A percentile compares a stretch with the other conserved stretches of the same genome.
These are phyloP conservation scores for Aspergillus pseudotamarii DNA, from an alignment of 2,329 filamentous ascomycete genomes.

Conservation along the genomic window DNA sequence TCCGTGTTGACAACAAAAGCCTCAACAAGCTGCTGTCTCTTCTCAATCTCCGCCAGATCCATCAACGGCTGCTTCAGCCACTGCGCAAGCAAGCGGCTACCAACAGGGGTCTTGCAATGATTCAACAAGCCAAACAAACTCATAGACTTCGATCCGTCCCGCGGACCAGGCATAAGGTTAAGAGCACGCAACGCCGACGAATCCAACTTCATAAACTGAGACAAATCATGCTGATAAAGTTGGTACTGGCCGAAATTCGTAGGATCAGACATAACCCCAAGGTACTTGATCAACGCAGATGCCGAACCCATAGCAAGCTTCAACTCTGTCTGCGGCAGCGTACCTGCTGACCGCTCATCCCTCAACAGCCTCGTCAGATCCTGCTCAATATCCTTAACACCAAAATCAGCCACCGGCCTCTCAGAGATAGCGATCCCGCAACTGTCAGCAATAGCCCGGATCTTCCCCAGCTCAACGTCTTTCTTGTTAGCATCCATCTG, in stretches of 20 bases:
- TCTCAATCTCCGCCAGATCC: conserved; percentile 85
- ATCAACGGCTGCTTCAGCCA: conserved; percentile 98
- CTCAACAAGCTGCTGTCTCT: conserved; percentile 89
- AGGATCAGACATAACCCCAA: conserved; percentile 84
- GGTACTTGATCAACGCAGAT: conserved; percentile 90
- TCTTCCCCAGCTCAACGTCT: conserved; percentile 84
- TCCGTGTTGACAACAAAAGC: conserved; percentile 93
- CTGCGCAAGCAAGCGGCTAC: conserved; percentile 85
- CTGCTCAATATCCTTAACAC: conserved; percentile 90
- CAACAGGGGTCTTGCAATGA: conserved; percentile 95
- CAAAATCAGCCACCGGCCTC: conserved; percentile 75
- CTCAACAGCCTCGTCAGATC: conserved; percentile 85
- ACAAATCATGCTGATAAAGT: conserved; percentile 93
- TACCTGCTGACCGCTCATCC: conserved; percentile 75
- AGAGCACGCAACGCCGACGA: conserved; percentile 90
- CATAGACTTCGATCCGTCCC: conserved; percentile 97
- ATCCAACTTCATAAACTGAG: conserved; percentile 98
- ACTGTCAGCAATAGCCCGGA: conserved; percentile 85
- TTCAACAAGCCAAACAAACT: conserved; percentile 92
- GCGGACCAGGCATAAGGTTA: conserved; percentile 93
- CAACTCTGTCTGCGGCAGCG: conserved; percentile 84
- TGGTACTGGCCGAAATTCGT: conserved; percentile 97
- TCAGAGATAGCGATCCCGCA: conserved; percentile 91
- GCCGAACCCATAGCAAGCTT: conserved; percentile 97
- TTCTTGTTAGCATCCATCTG: conserved; percentile 77